Conservation (phyloP, 306 rosid species). For the Dalbergia oliveri region DNA sequence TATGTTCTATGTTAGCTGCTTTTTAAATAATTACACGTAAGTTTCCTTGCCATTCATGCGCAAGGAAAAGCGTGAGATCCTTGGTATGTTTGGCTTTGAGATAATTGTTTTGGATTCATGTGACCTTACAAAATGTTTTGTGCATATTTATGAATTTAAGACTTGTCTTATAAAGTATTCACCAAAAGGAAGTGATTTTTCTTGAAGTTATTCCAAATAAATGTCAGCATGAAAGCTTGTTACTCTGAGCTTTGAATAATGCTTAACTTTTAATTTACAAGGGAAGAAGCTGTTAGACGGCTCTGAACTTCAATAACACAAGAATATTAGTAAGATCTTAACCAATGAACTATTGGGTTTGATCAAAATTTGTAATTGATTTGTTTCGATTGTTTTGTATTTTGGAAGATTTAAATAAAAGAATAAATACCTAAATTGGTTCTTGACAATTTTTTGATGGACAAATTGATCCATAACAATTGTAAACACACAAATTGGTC, state of each 20-base stretch:
- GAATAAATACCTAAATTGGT: too few species aligned
- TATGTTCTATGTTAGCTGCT: not conserved
- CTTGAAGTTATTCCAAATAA: not conserved
- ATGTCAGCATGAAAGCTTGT: constrained; percentile 6
- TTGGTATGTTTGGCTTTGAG: constrained; percentile 1
- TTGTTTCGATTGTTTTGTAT: too few species aligned
- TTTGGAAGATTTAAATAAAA: too few species aligned
- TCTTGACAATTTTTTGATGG: too few species aligned
- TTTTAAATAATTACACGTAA: not conserved
- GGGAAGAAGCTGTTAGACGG: not conserved
- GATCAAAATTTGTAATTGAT: too few species aligned
- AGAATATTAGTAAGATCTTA: constrained; percentile 35
- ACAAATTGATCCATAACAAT: too few species aligned
- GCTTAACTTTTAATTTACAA: not conserved
- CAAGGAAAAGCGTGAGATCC: not conserved
- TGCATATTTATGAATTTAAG: not conserved
- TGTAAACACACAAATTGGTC: too few species aligned
- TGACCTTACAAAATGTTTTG: not conserved
- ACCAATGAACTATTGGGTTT: constrained; percentile 25
- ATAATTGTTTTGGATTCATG: not conserved
- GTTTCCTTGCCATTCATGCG: not conserved
- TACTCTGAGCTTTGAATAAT: not conserved
- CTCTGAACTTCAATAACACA: not conserved
- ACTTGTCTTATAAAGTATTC: too few species aligned
- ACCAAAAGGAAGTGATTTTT: not conserved